These are phyloP conservation scores for Cladosporium sp. DNA, from an alignment of 2,329 filamentous ascomycete genomes.

Conservation along the genomic window DNA sequence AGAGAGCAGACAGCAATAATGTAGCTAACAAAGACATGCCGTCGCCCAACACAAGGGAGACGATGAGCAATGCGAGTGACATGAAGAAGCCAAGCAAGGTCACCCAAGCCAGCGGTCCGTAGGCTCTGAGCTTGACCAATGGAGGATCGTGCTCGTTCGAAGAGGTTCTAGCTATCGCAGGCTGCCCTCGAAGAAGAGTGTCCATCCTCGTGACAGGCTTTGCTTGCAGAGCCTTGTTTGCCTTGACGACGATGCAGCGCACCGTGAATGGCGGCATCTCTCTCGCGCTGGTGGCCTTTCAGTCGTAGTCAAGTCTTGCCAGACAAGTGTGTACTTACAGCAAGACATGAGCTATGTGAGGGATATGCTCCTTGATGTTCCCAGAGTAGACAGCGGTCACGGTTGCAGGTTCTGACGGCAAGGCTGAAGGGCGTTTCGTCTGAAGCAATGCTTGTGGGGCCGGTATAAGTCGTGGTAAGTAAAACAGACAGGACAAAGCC, in stretches of 20 bases:
- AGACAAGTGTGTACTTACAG: slow-evolving; percentile 29
- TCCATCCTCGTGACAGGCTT: slow-evolving; percentile 11
- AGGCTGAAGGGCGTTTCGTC: slow-evolving; percentile 37
- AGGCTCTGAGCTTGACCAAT: background rate
- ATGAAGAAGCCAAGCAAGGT: slow-evolving; percentile 40
- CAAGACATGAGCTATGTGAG: slow-evolving; percentile 44
- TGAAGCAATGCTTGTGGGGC: slow-evolving; percentile 46
- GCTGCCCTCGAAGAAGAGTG: slow-evolving; percentile 39
- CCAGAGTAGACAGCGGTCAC: slow-evolving; percentile 44
- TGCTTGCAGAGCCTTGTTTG: slow-evolving; percentile 2
- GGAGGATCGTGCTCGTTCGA: background rate
- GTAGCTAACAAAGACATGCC: slow-evolving; percentile 47
- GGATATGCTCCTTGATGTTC: slow-evolving; percentile 40
- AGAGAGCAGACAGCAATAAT: slow-evolving; percentile 42
- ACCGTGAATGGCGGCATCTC: slow-evolving; percentile 20
- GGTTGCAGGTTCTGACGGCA: slow-evolving; percentile 35
- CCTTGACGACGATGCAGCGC: slow-evolving; percentile 25
- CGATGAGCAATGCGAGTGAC: slow-evolving; percentile 36
- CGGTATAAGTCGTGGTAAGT: slow-evolving; percentile 44
- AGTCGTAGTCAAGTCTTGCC: too few relatives aligned
- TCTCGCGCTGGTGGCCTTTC: background rate
- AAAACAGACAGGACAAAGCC: slow-evolving; percentile 44
- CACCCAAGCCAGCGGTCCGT: slow-evolving; percentile 40
- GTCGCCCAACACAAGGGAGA: slow-evolving; percentile 41
- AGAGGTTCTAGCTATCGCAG: background rate